These are phyloP conservation scores for Chaetoceros tenuissimus DNA, from an alignment of 108 stramenopile species.

Conservation along the genomic window DNA sequence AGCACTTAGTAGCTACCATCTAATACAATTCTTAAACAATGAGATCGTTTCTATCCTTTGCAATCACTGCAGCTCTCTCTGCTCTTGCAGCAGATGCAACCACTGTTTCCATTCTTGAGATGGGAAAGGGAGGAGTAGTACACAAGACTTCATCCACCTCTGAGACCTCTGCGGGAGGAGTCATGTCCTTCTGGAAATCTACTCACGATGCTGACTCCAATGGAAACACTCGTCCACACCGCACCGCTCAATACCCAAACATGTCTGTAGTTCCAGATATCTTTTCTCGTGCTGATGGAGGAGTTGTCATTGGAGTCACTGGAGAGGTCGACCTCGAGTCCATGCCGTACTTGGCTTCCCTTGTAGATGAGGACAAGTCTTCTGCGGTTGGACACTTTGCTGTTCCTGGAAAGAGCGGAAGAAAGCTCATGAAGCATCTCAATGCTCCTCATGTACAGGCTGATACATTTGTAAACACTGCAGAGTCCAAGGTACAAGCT, in stretches of 20 bases:
- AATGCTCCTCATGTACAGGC: neutral
- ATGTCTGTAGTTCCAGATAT: slow-evolving; percentile 83
- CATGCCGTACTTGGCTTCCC: slow-evolving; percentile 43
- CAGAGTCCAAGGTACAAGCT: slow-evolving; percentile 5
- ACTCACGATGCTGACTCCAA: slow-evolving; percentile 33
- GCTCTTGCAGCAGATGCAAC: slow-evolving; percentile 30
- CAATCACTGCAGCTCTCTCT: slow-evolving; percentile 12
- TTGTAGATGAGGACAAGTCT: slow-evolving; percentile 22
- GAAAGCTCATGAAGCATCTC: slow-evolving; percentile 13
- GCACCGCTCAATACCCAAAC: slow-evolving; percentile 32
- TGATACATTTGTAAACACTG: neutral
- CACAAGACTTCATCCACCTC: slow-evolving; percentile 25
- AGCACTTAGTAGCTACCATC: no score
- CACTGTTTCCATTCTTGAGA: slow-evolving; percentile 64
- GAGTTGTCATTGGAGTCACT: slow-evolving; percentile 56
- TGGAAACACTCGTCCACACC: slow-evolving; percentile 12
- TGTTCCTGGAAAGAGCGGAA: slow-evolving; percentile 27
- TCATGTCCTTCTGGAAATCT: slow-evolving; percentile 59
- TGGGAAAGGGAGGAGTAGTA: slow-evolving; percentile 62
- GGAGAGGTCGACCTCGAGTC: slow-evolving; percentile 44
- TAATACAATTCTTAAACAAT: no score
- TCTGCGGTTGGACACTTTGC: slow-evolving; percentile 58
- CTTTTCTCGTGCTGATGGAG: slow-evolving; percentile 52
- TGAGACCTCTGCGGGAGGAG: slow-evolving; percentile 40
- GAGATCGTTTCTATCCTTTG: slow-evolving; percentile 31